Evolutionary conservation across 1,284 basidiomycete genomes (phyloP).

Genomic region (Blastosporella zonata): DNA sequence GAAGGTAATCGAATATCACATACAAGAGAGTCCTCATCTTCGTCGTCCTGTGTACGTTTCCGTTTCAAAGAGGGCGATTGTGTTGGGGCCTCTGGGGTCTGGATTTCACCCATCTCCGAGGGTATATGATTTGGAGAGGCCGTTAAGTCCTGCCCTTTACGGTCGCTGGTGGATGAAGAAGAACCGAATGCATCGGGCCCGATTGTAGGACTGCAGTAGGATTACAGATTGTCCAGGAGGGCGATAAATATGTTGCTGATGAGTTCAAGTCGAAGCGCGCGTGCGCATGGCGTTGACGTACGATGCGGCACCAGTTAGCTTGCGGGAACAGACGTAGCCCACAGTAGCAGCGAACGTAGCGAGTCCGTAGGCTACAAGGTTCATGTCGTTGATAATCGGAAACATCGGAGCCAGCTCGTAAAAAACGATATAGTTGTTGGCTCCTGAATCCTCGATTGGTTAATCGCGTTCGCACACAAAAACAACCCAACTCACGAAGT

Average conservation of each 20-base stretch:
- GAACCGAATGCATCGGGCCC: neutral
- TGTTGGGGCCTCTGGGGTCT: neutral
- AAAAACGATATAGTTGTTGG: neutral
- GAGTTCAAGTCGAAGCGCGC: neutral
- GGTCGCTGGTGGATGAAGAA: neutral
- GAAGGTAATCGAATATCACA: slow-evolving; percentile 4
- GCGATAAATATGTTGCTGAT: neutral
- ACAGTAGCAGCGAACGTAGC: slow-evolving; percentile 58
- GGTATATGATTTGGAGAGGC: neutral
- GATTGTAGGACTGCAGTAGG: slow-evolving; percentile 6
- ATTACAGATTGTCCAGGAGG: neutral
- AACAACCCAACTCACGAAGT: neutral
- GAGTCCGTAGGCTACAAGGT: slow-evolving; percentile 50
- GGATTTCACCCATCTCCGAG: neutral
- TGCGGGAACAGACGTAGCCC: slow-evolving; percentile 50
- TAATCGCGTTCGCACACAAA: neutral
- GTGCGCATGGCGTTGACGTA: slow-evolving; percentile 21
- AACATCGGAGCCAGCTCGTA: slow-evolving; percentile 25
- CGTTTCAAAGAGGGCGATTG: slow-evolving; percentile 34
- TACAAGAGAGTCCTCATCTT: slow-evolving; percentile 26
- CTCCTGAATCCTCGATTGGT: neutral
- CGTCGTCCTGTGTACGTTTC: slow-evolving; percentile 34
- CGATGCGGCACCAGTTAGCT: slow-evolving; percentile 27
- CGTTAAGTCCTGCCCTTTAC: neutral
- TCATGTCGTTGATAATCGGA: slow-evolving; percentile 37